Conservation (phyloP, 257 asterid species). For the Ophiorrhiza pumila region DNA sequence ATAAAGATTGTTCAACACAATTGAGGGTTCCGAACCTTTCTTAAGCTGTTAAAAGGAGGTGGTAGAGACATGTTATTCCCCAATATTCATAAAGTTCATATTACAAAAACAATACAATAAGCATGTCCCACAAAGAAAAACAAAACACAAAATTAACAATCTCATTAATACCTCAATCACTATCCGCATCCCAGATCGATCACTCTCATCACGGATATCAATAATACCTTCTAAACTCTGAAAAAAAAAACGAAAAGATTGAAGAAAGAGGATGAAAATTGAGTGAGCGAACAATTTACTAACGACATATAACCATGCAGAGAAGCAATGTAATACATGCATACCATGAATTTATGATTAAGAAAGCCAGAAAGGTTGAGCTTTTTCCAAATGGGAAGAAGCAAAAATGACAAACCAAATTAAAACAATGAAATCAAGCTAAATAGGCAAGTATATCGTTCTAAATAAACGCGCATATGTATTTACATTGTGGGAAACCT, state of each 20-base stretch:
- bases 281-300: neutral
- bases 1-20: conserved; percentile 80
- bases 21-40: conserved; percentile 87
- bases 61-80: neutral
- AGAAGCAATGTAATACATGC: neutral
- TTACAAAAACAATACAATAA: neutral
- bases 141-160: conserved; percentile 7
- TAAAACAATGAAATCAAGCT: neutral
- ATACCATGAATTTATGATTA: neutral
- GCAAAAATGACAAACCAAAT: neutral
- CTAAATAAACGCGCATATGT: neutral
- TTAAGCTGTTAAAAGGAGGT: conserved; percentile 56
- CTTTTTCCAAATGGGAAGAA: neutral
- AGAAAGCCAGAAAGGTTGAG: neutral
- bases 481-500: neutral
- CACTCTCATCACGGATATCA: conserved; percentile 99
- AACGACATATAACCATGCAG: neutral
- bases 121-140: conserved; percentile 8
- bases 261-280: conserved; percentile 9
- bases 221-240: conserved; percentile 92
- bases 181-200: conserved; percentile 93
- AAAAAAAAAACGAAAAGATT: conserved; percentile 20
- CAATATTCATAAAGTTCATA: neutral
- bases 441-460: neutral
- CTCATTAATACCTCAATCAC: conserved; percentile 79